Base-by-base conservation (phyloP, 202 grass and related monocot species). In the Miscanthus sacchariflorus region DNA sequence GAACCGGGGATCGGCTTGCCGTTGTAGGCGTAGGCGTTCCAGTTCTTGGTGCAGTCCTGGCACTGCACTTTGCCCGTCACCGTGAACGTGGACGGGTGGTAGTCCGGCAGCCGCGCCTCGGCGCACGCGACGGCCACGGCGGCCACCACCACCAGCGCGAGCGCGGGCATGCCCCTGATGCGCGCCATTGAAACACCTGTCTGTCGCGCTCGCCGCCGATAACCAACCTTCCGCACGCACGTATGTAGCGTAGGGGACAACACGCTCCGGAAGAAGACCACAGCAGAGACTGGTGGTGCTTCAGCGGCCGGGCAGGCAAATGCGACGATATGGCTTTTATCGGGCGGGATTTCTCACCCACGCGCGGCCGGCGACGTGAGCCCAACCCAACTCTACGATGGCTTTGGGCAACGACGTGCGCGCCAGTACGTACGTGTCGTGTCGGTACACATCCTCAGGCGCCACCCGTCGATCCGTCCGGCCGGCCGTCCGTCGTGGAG, bases 11-110 rank as follows among this genome's bases (percentile, higher is more conserved):
- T 85, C 0, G 97, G 86, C 72, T 48, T 88, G 86, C 79, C 93
- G 87, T 84, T 93, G 82, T 93, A 58, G 74, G 77, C 82, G 66
- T 90, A 99, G 35, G 90, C 48, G 84, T 92, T 91, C 91, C 92
- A 99, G 73, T 79, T 93, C 81, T 93, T 86, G 79, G 87, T 85
- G 86, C 97, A 99, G 82, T 99, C 97, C 86, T 99, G 97, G 90
- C 97, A 96, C 88, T 88, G 58, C 58, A 96, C 94, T 2, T 76
- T 82, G 64, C 94, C 97, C 18, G 43, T 88, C 68, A 95, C 77
- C 13, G 88, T 91, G 85, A 99, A 92, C 77, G 54, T 83, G 35
- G 81, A 9, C 40, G 44, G 80, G 63, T 50, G 70, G 83, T 84
- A 58, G 36, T 24, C 49, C 81, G 81, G 56, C 25, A 0, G 2